These are phyloP conservation scores for Pestalotiopsis sp. DNA, from an alignment of 2,329 filamentous ascomycete species.

Conservation along the genomic window DNA sequence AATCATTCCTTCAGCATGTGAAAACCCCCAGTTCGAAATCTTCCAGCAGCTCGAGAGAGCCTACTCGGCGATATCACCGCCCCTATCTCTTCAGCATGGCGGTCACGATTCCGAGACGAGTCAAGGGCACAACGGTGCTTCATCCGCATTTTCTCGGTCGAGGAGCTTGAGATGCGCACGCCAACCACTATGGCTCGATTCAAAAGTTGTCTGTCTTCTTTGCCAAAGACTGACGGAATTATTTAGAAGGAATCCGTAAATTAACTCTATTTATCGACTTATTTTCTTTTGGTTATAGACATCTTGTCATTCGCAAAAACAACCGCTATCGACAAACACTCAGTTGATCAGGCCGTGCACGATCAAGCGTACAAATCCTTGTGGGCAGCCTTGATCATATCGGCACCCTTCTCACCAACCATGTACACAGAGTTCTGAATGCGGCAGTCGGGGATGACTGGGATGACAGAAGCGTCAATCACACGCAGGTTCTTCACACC, in stretches of 20 bases:
- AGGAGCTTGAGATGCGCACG: not conserved
- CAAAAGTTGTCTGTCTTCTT: too few species aligned
- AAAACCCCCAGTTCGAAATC: not conserved
- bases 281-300: too few species aligned
- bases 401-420: constrained; percentile 46
- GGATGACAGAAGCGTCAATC: constrained; percentile 51
- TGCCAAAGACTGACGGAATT: too few species aligned
- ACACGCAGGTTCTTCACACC: constrained; percentile 52
- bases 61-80: not conserved
- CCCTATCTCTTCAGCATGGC: not conserved
- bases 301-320: too few species aligned
- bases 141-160: not conserved
- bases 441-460: constrained; percentile 50
- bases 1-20: constrained; percentile 1
- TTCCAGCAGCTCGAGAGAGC: not conserved
- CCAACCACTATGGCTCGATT: too few species aligned
- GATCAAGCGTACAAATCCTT: not conserved
- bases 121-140: not conserved
- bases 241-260: too few species aligned
- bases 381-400: constrained; percentile 23
- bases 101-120: not conserved
- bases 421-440: constrained; percentile 52
- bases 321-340: too few species aligned
- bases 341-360: not conserved
- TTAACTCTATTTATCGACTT: too few species aligned